phyloP scores from a whole-genome alignment of 169 alveolate species.

The Cryptosporidium ubiquitum region DNA sequence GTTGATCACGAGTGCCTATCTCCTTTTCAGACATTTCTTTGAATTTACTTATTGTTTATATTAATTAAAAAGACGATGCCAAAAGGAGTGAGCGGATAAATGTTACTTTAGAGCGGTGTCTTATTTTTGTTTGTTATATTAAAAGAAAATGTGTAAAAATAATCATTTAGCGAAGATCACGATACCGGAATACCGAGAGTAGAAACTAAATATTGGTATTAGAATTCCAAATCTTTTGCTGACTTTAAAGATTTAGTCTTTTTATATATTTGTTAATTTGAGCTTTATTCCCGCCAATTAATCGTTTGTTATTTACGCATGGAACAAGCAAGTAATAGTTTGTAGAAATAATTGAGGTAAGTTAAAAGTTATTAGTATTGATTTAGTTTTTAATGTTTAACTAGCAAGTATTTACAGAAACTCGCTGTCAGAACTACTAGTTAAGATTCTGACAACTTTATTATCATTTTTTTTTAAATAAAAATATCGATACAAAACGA shows the following conservation, averaged over 20 bases:
- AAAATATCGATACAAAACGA: no score
- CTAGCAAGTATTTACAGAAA: neutral
- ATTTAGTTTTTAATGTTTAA: no score
- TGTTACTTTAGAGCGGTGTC: conserved; percentile 53
- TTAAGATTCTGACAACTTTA: neutral
- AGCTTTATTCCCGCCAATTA: neutral
- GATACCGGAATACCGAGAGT: neutral
- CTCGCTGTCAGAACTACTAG: neutral
- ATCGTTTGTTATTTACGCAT: neutral
- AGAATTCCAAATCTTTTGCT: no score
- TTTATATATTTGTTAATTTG: no score
- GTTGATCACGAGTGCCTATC: conserved; percentile 46
- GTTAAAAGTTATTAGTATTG: neutral
- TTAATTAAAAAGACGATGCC: conserved; percentile 50
- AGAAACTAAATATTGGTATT: neutral
- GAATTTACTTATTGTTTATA: neutral
- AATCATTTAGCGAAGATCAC: neutral
- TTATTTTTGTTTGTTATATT: neutral
- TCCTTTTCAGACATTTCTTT: conserved; percentile 66
- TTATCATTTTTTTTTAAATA: no score
- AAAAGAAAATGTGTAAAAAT: neutral
- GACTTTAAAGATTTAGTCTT: neutral
- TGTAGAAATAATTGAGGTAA: neutral
- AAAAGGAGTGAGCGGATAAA: conserved; percentile 67
- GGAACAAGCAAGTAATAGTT: neutral